Evolutionary conservation across 257 asterid species (phyloP), one percentile per base, ranked within the genome.

Genomic region (Solanum medicagineum): DNA sequence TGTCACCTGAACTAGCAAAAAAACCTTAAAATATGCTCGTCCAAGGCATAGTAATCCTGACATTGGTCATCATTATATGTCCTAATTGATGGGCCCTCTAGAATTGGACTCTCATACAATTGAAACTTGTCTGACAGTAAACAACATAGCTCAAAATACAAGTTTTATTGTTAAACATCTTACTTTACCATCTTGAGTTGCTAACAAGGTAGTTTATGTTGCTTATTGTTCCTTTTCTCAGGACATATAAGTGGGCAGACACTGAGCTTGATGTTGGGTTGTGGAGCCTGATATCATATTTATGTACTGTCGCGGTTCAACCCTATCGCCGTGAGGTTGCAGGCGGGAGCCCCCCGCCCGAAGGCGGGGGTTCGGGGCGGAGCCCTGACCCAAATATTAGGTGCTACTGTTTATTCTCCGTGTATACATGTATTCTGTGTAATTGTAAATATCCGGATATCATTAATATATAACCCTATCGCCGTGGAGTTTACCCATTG

Each of bases 161-260:
- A 59, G 65, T 59, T 75, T 70, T 40, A 29, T 70, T 49, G 8
- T 2, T 1, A 69, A 4, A 68, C 11, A 1, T 17, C 42, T 75
- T 22, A 75, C 81, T 9, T 75, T 20, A 8, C 0, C 10, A n/a
- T 49, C 24, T 77, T 51, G 24, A 29, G 32, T 24, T 77, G 62
- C 82, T 77, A 8, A 77, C 16, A 49, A 5, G 26, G 51, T 51
- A 29, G 32, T 29, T 29, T 29, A 29, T 29, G 32, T 29, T 29
- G 32, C 15, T 8, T 51, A 15, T 69, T 26, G 51, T 24, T 51
- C 63, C n/a, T 86, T 49, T 40, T 85, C 85, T 80, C 92, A 97
- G 99, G 99, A 97, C 99, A 80, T 99, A 97, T 86, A 29, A 29
- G 88, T 97, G 99, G 99, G 99, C 99, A 69, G 99, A 97, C 92